Conservation (phyloP, 495 filamentous ascomycete species). For the Thermothielavioides terrestris region DNA sequence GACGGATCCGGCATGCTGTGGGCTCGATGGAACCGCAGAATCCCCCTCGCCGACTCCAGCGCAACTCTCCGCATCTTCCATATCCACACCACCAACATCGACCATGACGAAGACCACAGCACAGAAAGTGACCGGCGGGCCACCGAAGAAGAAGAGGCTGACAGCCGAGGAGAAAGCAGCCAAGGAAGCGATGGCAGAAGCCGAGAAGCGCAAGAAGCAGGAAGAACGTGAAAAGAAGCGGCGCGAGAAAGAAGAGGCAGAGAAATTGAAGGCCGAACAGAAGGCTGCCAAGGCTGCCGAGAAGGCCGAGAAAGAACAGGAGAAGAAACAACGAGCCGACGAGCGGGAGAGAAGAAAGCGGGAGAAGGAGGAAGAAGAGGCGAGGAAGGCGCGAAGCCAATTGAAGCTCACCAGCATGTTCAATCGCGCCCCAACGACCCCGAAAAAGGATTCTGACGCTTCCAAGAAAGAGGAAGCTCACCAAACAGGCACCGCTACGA, state of each 20-base stretch:
- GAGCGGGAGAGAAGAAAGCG: conserved; percentile 55
- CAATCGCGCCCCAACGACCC: conserved; percentile 39
- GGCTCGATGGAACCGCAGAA: conserved; percentile 18
- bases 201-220: conserved; percentile 35
- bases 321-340: conserved; percentile 37
- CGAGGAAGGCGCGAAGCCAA: conserved; percentile 55
- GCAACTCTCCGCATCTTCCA: neutral
- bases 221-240: conserved; percentile 38
- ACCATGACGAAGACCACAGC: conserved; percentile 3
- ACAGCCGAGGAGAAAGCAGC: conserved; percentile 45
- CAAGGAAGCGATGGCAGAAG: conserved; percentile 27
- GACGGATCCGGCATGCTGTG: conserved; percentile 30
- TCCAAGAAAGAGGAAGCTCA: conserved; percentile 12
- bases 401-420: conserved; percentile 41
- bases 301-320: conserved; percentile 40
- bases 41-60: conserved; percentile 23
- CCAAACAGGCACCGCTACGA: conserved; percentile 9
- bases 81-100: neutral
- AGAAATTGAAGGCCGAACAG: conserved; percentile 33
- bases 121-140: conserved; percentile 15
- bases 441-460: conserved; percentile 24
- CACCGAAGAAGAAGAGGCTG: conserved; percentile 41
- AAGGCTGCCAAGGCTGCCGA: conserved; percentile 19
- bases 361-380: conserved; percentile 51
- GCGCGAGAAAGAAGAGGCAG: conserved; percentile 34